phyloP scores from a whole-genome alignment of 2,329 filamentous ascomycete species.

The Scedosporium apiospermum region DNA sequence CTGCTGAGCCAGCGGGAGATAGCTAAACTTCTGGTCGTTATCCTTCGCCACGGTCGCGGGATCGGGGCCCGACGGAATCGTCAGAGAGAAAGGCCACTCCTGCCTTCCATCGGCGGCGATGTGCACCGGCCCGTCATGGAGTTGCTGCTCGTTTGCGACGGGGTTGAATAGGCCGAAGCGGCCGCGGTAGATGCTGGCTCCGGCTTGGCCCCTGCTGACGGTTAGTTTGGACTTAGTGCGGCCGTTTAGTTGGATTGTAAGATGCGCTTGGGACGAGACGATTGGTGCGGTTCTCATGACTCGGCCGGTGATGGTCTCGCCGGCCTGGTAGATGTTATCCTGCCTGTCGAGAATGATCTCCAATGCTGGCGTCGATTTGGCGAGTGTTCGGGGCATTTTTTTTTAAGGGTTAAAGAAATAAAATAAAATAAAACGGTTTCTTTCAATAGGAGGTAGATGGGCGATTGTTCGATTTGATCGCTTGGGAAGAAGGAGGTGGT shows the following conservation, averaged over 20 bases:
- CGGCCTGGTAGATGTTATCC: conserved; percentile 9
- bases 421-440: no score
- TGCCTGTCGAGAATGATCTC: not conserved
- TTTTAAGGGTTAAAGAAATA: no score
- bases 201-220: conserved; percentile 8
- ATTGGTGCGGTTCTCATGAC: conserved; percentile 13
- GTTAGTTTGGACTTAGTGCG: conserved; percentile 17
- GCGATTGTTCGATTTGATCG: no score
- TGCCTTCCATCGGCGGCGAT: conserved; percentile 9
- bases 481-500: no score
- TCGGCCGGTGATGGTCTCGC: conserved; percentile 18
- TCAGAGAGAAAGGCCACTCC: conserved; percentile 19
- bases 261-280: conserved; percentile 12
- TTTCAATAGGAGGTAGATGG: no score
- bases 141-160: conserved; percentile 6
- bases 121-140: conserved; percentile 17
- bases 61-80: conserved; percentile 13
- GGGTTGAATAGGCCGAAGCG: conserved; percentile 17
- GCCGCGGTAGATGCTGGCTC: conserved; percentile 12
- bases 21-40: conserved; percentile 10
- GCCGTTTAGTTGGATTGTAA: conserved; percentile 16
- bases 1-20: conserved; percentile 6
- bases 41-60: not conserved
- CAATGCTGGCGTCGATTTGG: not conserved
- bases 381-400: not conserved